Conservation (phyloP, 2,329 filamentous ascomycete genomes). For the Pseudogymnoascus sp. region DNA sequence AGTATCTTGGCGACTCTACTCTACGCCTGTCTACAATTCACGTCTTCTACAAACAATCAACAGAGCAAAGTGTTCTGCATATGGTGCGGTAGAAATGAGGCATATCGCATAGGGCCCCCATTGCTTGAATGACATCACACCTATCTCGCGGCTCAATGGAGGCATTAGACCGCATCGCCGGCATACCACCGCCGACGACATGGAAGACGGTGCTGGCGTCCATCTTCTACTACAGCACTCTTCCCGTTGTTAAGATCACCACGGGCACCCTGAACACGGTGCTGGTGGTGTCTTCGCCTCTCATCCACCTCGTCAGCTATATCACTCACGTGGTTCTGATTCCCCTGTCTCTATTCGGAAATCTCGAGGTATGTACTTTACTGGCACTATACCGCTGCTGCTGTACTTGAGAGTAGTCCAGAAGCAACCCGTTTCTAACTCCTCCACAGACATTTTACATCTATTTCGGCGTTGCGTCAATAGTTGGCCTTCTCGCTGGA, state of each 20-base stretch:
- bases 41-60: neutral
- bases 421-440: slow-evolving; percentile 4
- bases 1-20: neutral
- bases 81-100: neutral
- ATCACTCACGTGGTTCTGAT: slow-evolving; percentile 34
- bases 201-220: slow-evolving; percentile 23
- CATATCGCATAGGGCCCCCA: neutral
- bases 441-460: slow-evolving; percentile 32
- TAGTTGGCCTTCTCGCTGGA: slow-evolving; percentile 58
- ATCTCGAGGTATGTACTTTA: slow-evolving; percentile 45
- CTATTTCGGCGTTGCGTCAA: slow-evolving; percentile 55
- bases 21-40: neutral
- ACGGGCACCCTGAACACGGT: slow-evolving; percentile 24
- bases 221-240: slow-evolving; percentile 31
- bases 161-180: slow-evolving; percentile 13
- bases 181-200: slow-evolving; percentile 27
- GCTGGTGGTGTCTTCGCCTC: slow-evolving; percentile 28
- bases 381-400: slow-evolving; percentile 17
- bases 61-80: neutral
- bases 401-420: slow-evolving; percentile 17
- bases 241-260: slow-evolving; percentile 32
- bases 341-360: slow-evolving; percentile 42
- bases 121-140: neutral
- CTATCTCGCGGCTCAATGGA: slow-evolving; percentile 14
- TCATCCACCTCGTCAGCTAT: slow-evolving; percentile 39